Base-by-base conservation (phyloP, 1,139 yeast species). In the Suhomyces coccinellae region DNA sequence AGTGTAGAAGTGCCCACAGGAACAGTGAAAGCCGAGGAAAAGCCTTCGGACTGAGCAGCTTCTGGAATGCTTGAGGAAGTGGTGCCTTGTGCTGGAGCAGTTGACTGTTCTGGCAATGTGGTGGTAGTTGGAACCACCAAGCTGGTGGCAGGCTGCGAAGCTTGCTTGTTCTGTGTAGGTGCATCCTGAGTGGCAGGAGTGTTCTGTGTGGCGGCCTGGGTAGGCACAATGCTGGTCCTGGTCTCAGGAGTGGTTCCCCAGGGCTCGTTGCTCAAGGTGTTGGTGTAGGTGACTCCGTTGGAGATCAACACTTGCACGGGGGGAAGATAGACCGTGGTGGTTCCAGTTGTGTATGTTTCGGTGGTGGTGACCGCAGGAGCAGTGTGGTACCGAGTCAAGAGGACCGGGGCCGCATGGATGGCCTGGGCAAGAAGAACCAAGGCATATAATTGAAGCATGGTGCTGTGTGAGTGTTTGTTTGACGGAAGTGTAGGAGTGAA, bases 221-320 rank as follows among this genome's bases (percentile, higher is more conserved):
- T 17, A 8, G 53, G 50, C 43, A 52, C 52, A 15, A 62, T 52
- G 32, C 27, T 40, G 14, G 78, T 71, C 16, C 61, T 57, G 15
- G 76, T 69, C 13, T 62, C 54, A 30, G 72, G 72, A 39, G 54
- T 54, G 16, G 69, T 66, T 29, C 67, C 68, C 45, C 70, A 67
- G 28, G 59, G 59, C 41, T 54, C 48, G 20, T 63, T 63, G 28
- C 76, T 63, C 48, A 77, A 63, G 37, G 88, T 83, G 52, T 70
- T 69, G 8, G 90, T 84, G 53, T 74, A 80, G 33, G 87, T 80
- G 31, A 69, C 79, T 48, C 80, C 86, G 58, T 80, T 78, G 35
- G 85, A 79, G 44, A 85, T 74, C 39, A 83, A 70, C 35, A 82
- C 69, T 58, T 83, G 80, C 28, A 85, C 89, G n/a, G 88, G 82